A percentile compares a stretch with the other conserved stretches of the same genome.
These are phyloP conservation scores for Penicillium paxilli DNA, from an alignment of 495 filamentous ascomycete genomes.

Conservation along the genomic window DNA sequence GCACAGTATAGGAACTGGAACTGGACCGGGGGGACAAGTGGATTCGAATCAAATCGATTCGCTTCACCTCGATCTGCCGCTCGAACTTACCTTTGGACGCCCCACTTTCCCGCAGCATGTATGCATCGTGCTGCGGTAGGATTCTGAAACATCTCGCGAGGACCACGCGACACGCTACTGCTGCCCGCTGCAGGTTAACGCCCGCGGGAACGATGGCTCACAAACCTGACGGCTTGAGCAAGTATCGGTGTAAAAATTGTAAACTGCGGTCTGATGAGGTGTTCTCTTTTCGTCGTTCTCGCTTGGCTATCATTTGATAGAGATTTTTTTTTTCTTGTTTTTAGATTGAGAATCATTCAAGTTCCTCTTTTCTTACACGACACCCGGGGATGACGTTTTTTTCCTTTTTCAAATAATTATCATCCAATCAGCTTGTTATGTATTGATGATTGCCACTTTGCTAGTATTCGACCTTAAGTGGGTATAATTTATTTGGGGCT, in stretches of 20 bases:
- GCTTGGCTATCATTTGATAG: background rate
- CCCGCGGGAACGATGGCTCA: constrained; percentile 21
- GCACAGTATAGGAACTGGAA: no score
- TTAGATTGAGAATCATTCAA: no score
- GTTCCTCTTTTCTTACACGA: no score
- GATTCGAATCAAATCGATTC: background rate
- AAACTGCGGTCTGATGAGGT: background rate
- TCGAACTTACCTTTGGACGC: background rate
- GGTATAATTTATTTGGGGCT: background rate
- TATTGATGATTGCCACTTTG: no score
- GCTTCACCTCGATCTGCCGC: background rate
- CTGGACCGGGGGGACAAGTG: background rate
- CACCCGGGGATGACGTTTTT: no score
- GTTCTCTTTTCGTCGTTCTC: no score
- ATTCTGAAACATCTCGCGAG: constrained; percentile 24
- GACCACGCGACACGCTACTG: constrained; percentile 26
- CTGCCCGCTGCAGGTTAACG: constrained; percentile 15
- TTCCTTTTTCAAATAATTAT: no score
- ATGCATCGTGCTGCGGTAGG: background rate
- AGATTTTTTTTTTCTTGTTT: no score
- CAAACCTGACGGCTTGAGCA: constrained; percentile 6
- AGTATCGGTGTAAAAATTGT: background rate
- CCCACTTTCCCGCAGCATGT: background rate
- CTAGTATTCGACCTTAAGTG: background rate
- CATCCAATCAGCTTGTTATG: no score